A percentile compares a stretch with the other conserved stretches of the same genome.
Conservation (phyloP, 768 basidiomycete genomes). For the Leccinellum luteum region DNA sequence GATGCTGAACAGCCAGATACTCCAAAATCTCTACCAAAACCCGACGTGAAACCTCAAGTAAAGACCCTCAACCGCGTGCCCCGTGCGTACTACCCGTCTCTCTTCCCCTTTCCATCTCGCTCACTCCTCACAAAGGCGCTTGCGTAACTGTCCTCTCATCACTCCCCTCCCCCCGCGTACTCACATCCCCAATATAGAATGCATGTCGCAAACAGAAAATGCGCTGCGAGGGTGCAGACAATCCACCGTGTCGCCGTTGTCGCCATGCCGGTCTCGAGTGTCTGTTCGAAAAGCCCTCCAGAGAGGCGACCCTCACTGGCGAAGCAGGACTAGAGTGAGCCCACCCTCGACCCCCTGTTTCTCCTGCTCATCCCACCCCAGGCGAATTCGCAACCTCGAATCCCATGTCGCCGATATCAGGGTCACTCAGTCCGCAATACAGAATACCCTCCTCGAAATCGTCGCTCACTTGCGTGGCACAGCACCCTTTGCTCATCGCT, state of each 20-base stretch:
- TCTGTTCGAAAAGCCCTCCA: constrained; percentile 90
- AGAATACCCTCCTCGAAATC: constrained; percentile 77
- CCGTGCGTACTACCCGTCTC: constrained; percentile 50
- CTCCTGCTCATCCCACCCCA: constrained; percentile 33
- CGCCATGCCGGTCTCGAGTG: constrained; percentile 87
- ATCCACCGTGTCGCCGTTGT: constrained; percentile 94
- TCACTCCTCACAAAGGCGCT: constrained; percentile 4
- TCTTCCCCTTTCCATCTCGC: constrained; percentile 5
- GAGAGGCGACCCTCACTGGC: constrained; percentile 82
- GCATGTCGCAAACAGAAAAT: constrained; percentile 96
- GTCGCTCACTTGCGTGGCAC: constrained; percentile 71
- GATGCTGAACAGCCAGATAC: constrained; percentile 42
- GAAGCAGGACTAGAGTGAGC: constrained; percentile 88
- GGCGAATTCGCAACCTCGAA: constrained; percentile 90
- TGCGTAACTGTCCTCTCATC: neutral
- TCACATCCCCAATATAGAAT: constrained; percentile 54
- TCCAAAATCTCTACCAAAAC: constrained; percentile 42
- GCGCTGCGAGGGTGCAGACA: constrained; percentile 95
- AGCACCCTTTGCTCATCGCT: constrained; percentile 47
- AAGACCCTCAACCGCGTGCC: constrained; percentile 86
- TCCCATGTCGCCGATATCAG: constrained; percentile 81
- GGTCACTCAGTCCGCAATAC: constrained; percentile 69
- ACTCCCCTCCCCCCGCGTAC: neutral
- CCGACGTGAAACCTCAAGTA: constrained; percentile 67
- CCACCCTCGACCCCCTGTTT: neutral